phyloP scores from a whole-genome alignment of 257 asterid species.

The Orobanche coerulescens region DNA sequence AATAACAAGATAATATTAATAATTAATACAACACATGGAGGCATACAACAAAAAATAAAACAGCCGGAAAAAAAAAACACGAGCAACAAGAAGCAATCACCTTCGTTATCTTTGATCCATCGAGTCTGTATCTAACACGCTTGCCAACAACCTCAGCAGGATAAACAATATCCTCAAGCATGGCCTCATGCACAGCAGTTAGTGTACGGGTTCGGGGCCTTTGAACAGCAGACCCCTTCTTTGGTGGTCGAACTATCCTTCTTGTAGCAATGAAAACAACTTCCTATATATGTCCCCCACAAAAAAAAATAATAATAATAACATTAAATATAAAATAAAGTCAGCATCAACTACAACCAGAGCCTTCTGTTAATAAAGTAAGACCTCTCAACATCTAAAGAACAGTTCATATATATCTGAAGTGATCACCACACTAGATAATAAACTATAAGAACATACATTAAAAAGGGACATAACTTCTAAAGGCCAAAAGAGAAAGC shows the following conservation, averaged over 20 bases:
- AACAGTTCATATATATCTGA: background rate
- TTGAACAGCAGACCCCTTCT: conserved; percentile 67
- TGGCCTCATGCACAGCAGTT: conserved; percentile 69
- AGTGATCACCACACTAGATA: background rate
- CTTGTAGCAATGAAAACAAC: conserved; percentile 75
- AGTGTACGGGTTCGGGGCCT: conserved; percentile 68
- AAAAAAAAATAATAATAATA: no score
- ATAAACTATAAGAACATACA: background rate
- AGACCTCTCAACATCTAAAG: no score
- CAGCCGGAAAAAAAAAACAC: background rate
- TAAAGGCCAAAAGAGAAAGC: no score
- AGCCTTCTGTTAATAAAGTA: no score
- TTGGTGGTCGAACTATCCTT: conserved; percentile 72
- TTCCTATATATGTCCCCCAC: conserved; percentile 34
- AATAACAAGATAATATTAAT: no score
- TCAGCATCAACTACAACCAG: no score
- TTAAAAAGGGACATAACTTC: no score
- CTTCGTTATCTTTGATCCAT: conserved; percentile 74
- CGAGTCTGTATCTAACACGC: conserved; percentile 51
- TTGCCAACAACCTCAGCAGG: conserved; percentile 73
- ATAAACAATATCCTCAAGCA: conserved; percentile 62
- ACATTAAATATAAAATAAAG: no score
- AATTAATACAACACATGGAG: background rate
- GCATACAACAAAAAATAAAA: background rate
- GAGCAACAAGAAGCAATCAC: conserved; percentile 20